Base-by-base conservation (phyloP, 2,329 filamentous ascomycete genomes). In the Sarocladium kiliense region DNA sequence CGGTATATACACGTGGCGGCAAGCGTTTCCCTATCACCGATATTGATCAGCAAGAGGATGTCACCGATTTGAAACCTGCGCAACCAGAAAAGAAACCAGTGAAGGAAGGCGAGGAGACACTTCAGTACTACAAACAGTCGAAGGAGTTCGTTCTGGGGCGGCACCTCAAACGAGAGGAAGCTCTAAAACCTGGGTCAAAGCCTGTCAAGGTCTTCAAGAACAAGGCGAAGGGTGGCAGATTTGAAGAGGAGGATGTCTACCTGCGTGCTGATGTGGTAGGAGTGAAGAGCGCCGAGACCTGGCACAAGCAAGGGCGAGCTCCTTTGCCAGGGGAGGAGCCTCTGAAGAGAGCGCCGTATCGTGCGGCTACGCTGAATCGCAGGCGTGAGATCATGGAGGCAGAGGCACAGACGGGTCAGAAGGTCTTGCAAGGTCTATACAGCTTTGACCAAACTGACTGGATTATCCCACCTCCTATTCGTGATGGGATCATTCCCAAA, bases 261-360 rank as follows among this genome's bases (percentile, higher is more conserved):
- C 79, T 79, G 1, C 85, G 93, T 32, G 80, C 82, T 54, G 92
- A 97, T 61, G 84, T 97, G 0, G 84, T 92, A 2, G 78, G 81
- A 37, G 96, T 95, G 68, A 92, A 96, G 69, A 95, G 90, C 26
- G 88, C 89, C 1, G 94, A 99, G 68, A 96, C 90, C 1, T 99
- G 94, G 94, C 94, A 97, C 68, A 97, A 97, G 68, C 93, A 97
- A 75, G 94, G 94, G 0, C 83, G 93, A 11, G 87, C 85, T 25
- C 85, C 94, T 2, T 79, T 82, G 25, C 65, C 77, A 0, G 91
- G 89, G 2, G 85, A 88, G 60, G 73, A 84, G 50, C 89, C 94
- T 0, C 72, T 97, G 57, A 99, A 99, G 68, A 80, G 82, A 41
- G 94, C 96, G 0, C 91, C 93, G 0, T 91, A 94, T 66, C 88